Evolutionary conservation across 2,329 filamentous ascomycete genomes (phyloP), one percentile per base, ranked within the genome.

Genomic region (Fusarium sp.): DNA sequence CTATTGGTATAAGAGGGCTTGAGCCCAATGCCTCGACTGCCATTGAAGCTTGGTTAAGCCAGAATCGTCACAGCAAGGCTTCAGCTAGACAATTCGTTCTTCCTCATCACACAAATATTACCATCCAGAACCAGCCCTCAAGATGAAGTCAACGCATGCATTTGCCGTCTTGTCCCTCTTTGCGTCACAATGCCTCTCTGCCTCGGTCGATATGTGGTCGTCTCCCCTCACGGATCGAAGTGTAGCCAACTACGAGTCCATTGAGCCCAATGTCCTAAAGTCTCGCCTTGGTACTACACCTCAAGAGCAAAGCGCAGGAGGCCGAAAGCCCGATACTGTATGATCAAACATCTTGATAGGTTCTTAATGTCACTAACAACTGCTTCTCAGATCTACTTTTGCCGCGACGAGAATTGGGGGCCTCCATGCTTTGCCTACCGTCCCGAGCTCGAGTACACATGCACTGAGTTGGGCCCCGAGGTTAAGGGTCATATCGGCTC

Each of bases 341-440:
- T 19, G 53, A 33, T 32, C 27, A 15, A 29, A 5, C 31, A 4
- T 17, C 9, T 19, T 10, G 4, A 5, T 14, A 14, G 15, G 7
- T 23, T 10, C 4, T 17, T 14, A 4, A 7, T 6, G 14, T 29
- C 9, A 33, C 41, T 70, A 39, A 70, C 15, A 13, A 27, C 11
- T 25, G 6, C 10, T 6, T 13, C n/a, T n/a, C 15, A 70, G 68
- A 59, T 70, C 19, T 70, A 70, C 55, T 70, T 70, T 39, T 70
- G 68, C 31, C 58, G 45, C 11, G 68, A 63, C 4, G 66, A 70
- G 50, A 70, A 70, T 39, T 70, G 68, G 66, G 63, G 63, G 13
- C 51, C 61, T 5, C 63, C 65, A 14, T 70, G 68, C 57, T 70
- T 59, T 38, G 53, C 46, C 14, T 68, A 70, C 39, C 50, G 54